phyloP scores from a whole-genome alignment of 495 filamentous ascomycete genomes.

The Penicillium paradoxum region DNA sequence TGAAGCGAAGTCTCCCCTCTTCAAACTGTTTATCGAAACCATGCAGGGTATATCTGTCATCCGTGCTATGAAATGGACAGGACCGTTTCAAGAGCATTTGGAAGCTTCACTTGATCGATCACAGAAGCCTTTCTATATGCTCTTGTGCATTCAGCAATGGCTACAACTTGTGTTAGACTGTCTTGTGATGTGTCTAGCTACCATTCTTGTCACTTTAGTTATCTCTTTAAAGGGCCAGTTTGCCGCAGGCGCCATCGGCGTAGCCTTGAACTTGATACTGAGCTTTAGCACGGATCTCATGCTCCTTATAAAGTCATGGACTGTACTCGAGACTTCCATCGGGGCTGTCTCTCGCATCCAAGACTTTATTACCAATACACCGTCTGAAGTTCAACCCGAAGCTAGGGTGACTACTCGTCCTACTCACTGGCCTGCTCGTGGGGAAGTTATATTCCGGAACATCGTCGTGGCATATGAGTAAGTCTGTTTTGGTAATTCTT shows the following conservation, averaged over 20 bases:
- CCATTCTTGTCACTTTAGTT: conserved; percentile 18
- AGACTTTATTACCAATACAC: conserved; percentile 14
- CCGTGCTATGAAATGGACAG: conserved; percentile 41
- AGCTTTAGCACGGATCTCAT: conserved; percentile 10
- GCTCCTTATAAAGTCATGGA: conserved; percentile 13
- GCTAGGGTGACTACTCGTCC: not conserved
- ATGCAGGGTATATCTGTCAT: conserved; percentile 40
- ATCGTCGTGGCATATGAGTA: conserved; percentile 8
- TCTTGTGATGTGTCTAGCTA: conserved; percentile 33
- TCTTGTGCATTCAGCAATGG: conserved; percentile 41
- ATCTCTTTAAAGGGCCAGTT: conserved; percentile 13
- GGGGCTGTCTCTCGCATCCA: conserved; percentile 23
- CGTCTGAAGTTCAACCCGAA: conserved; percentile 5
- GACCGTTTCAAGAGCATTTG: conserved; percentile 14
- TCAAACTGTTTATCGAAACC: conserved; percentile 40
- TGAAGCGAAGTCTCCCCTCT: conserved; percentile 40
- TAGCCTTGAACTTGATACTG: conserved; percentile 21
- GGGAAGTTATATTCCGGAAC: conserved; percentile 7
- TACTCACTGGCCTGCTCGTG: not conserved
- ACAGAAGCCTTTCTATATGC: conserved; percentile 40
- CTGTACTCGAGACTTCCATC: conserved; percentile 22
- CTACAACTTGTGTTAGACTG: conserved; percentile 31
- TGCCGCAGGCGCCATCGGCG: conserved; percentile 14
- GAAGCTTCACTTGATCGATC: conserved; percentile 22
- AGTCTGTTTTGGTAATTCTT: not conserved